Evolutionary conservation across 352 stramenopile genomes (phyloP).

Genomic region (Pythium grandisporangium): DNA sequence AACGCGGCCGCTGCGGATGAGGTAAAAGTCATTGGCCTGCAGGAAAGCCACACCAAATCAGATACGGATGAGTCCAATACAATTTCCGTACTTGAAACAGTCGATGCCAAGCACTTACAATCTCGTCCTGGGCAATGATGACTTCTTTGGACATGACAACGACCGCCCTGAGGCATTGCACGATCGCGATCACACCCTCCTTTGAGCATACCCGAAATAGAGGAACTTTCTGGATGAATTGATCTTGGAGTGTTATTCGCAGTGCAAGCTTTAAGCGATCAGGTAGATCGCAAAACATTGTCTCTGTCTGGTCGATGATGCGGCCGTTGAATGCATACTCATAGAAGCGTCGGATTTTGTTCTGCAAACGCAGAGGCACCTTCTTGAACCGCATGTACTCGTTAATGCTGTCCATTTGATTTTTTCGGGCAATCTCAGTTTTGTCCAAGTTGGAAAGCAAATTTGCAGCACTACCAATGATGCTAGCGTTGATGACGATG

Average conservation of each 20-base stretch:
- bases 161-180: conserved; percentile 53
- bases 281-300: conserved; percentile 60
- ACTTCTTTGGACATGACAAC: conserved; percentile 63
- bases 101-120: conserved; percentile 12
- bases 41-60: neutral
- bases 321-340: conserved; percentile 62
- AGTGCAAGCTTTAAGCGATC: conserved; percentile 61
- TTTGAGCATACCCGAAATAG: conserved; percentile 64
- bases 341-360: conserved; percentile 70
- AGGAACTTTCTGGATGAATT: conserved; percentile 67
- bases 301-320: conserved; percentile 42
- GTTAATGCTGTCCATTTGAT: conserved; percentile 74
- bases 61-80: neutral
- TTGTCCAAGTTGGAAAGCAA: conserved; percentile 71
- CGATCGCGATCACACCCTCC: conserved; percentile 57
- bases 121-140: conserved; percentile 51
- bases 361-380: conserved; percentile 44
- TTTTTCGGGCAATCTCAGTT: conserved; percentile 59
- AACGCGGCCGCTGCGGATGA: conserved; percentile 60
- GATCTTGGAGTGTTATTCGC: conserved; percentile 50
- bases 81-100: neutral
- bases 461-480: conserved; percentile 71
- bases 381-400: conserved; percentile 80
- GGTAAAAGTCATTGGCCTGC: conserved; percentile 57
- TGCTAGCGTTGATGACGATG: conserved; percentile 72